Percentiles rank a stretch among this genome's conserved stretches.
Evolutionary conservation across 192 early-diverging fungal genomes (phyloP).

Genomic region (Backusella liffmaniae): DNA sequence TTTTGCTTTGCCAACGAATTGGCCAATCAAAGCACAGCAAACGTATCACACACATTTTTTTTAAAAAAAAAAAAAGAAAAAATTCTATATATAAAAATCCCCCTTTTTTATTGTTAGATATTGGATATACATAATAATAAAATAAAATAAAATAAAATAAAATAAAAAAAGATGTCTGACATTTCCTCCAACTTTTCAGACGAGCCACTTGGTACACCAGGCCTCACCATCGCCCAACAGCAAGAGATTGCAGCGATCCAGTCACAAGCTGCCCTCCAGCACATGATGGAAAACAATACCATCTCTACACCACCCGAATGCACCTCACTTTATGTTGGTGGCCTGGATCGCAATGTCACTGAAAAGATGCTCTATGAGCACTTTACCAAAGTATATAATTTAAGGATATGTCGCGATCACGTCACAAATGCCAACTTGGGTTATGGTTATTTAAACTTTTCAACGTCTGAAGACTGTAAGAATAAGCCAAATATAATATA

Average conservation of each 20-base stretch:
- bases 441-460: slow-evolving; percentile 93
- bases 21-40: background rate
- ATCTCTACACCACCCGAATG: background rate
- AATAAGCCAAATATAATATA: background rate
- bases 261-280: slow-evolving; percentile 25
- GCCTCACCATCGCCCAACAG: slow-evolving; percentile 38
- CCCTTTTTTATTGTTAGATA: no score
- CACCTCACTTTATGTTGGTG: slow-evolving; percentile 82
- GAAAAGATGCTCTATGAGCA: slow-evolving; percentile 85
- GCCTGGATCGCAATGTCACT: slow-evolving; percentile 81
- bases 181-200: slow-evolving; percentile 6
- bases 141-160: no score
- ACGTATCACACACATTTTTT: no score
- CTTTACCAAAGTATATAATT: slow-evolving; percentile 83
- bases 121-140: background rate
- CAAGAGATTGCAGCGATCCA: slow-evolving; percentile 51
- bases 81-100: no score
- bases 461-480: slow-evolving; percentile 62
- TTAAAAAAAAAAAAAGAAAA: no score
- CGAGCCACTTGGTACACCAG: slow-evolving; percentile 16
- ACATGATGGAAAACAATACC: slow-evolving; percentile 2
- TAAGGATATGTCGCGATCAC: slow-evolving; percentile 88
- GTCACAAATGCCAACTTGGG: slow-evolving; percentile 84
- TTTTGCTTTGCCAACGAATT: background rate
- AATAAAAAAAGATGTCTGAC: background rate